Evolutionary conservation across 192 early-diverging fungal species (phyloP).

Genomic region (Entophlyctis luteolus): DNA sequence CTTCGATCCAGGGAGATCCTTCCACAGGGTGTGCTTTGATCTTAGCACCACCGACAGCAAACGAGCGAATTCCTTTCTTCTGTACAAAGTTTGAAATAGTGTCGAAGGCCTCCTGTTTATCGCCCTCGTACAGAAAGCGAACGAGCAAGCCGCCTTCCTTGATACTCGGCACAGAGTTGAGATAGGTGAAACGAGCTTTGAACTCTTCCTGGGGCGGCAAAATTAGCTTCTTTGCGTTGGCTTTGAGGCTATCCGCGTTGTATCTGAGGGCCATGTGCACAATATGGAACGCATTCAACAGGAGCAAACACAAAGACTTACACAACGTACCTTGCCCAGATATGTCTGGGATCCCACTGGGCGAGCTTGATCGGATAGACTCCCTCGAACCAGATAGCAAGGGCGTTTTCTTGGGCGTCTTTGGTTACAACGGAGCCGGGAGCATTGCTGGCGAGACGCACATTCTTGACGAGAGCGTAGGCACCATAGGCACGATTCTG

Average conservation of each 20-base stretch:
- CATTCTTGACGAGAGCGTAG: no score
- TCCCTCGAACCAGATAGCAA: conserved; percentile 52
- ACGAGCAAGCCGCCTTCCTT: conserved; percentile 50
- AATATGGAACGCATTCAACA: conserved; percentile 27
- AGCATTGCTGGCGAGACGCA: background rate
- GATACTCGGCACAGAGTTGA: conserved; percentile 34
- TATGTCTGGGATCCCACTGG: conserved; percentile 3
- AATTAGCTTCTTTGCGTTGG: conserved; percentile 27
- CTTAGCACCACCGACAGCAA: conserved; percentile 60
- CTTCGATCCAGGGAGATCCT: conserved; percentile 37
- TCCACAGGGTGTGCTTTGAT: conserved; percentile 63
- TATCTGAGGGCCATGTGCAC: conserved; percentile 24
- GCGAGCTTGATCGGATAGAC: conserved; percentile 44
- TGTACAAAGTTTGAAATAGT: conserved; percentile 52
- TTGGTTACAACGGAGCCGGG: background rate
- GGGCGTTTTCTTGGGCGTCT: no score
- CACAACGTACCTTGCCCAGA: background rate
- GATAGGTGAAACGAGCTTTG: conserved; percentile 34
- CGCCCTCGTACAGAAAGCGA: conserved; percentile 42
- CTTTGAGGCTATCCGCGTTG: conserved; percentile 27
- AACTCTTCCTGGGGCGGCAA: conserved; percentile 29
- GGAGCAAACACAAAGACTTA: background rate
- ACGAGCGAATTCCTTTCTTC: conserved; percentile 53
- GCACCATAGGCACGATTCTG: no score
- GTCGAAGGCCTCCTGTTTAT: conserved; percentile 41